Percentiles rank a stretch among this genome's conserved stretches.
phyloP scores from a whole-genome alignment of 148 eudicot species.

The Cornus kousa region DNA sequence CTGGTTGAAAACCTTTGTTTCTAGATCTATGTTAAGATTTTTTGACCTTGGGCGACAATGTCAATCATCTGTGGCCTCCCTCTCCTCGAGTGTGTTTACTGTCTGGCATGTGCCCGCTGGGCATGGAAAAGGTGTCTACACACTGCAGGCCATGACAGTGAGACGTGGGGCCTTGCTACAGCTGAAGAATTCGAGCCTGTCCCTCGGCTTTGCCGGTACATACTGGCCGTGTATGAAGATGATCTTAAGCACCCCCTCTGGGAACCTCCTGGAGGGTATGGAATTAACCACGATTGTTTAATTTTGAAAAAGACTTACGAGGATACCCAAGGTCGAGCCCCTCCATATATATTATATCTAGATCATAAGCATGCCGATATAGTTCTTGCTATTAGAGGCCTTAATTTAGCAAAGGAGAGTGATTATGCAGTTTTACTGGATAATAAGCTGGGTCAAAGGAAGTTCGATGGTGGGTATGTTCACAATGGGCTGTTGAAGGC shows the following conservation, averaged over 20 bases:
- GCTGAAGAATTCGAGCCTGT: conserved; percentile 93
- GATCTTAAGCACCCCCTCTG: conserved; percentile 67
- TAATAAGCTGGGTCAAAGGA: conserved; percentile 81
- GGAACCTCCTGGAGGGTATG: conserved; percentile 87
- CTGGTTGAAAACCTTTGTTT: not conserved
- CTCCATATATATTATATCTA: conserved; percentile 76
- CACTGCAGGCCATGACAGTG: conserved; percentile 84
- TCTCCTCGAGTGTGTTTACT: conserved; percentile 84
- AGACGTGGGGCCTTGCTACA: conserved; percentile 75
- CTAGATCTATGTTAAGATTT: conserved; percentile 19
- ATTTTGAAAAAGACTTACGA: conserved; percentile 52
- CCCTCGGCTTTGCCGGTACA: conserved; percentile 77
- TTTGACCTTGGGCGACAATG: conserved; percentile 44
- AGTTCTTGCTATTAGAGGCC: conserved; percentile 85
- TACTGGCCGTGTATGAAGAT: conserved; percentile 83
- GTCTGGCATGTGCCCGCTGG: conserved; percentile 89
- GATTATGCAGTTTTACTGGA: conserved; percentile 85
- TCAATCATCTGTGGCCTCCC: conserved; percentile 79
- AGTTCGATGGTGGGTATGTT: conserved; percentile 95
- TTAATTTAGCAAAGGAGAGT: conserved; percentile 79
- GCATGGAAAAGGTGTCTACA: conserved; percentile 90
- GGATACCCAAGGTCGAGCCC: conserved; percentile 60
- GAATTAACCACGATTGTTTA: conserved; percentile 59
- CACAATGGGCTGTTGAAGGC: conserved; percentile 86
- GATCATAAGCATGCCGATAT: conserved; percentile 81